Conservation (phyloP, 2,329 filamentous ascomycete genomes). For the Fusarium tanahbumbuense region DNA sequence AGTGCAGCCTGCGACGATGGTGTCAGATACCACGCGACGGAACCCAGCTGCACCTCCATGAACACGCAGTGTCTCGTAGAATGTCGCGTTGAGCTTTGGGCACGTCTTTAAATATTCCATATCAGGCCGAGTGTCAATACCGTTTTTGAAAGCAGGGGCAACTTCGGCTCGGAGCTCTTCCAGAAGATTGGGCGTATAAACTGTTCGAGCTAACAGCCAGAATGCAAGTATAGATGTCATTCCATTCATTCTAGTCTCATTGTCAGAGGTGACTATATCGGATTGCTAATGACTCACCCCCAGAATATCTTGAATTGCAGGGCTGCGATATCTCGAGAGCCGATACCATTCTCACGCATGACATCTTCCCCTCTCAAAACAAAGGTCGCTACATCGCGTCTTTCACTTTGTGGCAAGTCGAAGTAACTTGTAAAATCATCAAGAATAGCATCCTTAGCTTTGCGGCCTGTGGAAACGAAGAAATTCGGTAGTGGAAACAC, state of each 20-base stretch:
- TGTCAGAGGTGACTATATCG: background rate
- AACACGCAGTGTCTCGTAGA: background rate
- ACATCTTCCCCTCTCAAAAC: background rate
- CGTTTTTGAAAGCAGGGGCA: background rate
- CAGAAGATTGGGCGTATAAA: background rate
- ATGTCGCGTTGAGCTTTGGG: background rate
- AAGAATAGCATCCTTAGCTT: background rate
- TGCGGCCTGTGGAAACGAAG: background rate
- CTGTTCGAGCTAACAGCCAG: background rate
- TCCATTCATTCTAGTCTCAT: background rate
- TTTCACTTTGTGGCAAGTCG: background rate
- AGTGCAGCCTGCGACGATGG: background rate
- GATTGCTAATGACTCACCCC: background rate
- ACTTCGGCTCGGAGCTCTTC: background rate
- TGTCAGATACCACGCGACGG: background rate
- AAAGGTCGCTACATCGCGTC: background rate
- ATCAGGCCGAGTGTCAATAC: background rate
- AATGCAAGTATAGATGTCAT: background rate
- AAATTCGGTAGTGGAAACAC: background rate
- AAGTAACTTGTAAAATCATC: background rate
- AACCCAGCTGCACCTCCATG: background rate
- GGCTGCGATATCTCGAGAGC: background rate
- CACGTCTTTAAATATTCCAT: background rate
- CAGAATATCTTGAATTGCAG: background rate
- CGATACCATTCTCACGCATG: background rate